Conservation (phyloP, 805 yeast genomes). For the Candida sithepensis region DNA sequence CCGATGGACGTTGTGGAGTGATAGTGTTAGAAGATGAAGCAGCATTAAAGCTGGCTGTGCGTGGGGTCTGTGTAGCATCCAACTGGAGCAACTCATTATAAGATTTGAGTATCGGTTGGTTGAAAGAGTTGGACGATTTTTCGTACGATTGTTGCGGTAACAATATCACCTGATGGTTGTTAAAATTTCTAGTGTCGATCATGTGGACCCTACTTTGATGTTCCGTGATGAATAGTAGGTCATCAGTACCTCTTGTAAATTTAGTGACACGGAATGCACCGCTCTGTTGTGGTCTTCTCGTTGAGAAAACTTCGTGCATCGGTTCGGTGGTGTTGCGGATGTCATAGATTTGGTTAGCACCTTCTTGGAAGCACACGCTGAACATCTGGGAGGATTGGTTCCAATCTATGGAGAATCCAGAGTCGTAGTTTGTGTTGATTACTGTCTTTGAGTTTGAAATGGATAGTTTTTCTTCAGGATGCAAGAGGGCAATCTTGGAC, state of each 20-base stretch:
- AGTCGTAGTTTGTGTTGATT: slow-evolving; percentile 55
- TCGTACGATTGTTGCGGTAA: slow-evolving; percentile 42
- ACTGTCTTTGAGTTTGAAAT: slow-evolving; percentile 33
- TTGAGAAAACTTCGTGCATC: slow-evolving; percentile 52
- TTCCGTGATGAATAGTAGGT: slow-evolving; percentile 72
- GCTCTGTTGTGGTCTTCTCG: slow-evolving; percentile 47
- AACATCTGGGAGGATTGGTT: slow-evolving; percentile 71
- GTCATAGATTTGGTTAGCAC: slow-evolving; percentile 74
- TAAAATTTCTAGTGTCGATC: slow-evolving; percentile 70
- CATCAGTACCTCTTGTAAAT: slow-evolving; percentile 66
- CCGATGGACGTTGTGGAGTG: neutral
- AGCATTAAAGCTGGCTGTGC: neutral
- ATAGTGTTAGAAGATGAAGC: too few species aligned
- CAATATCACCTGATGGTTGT: slow-evolving; percentile 72
- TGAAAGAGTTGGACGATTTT: slow-evolving; percentile 12
- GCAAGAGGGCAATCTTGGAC: slow-evolving; percentile 55
- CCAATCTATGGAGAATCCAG: slow-evolving; percentile 81
- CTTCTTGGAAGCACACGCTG: slow-evolving; percentile 84
- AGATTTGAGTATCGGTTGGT: slow-evolving; percentile 28
- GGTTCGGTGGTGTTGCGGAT: slow-evolving; percentile 57
- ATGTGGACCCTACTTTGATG: slow-evolving; percentile 86
- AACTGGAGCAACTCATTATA: slow-evolving; percentile 25
- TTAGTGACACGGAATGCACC: slow-evolving; percentile 41
- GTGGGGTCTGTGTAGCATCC: slow-evolving; percentile 1
- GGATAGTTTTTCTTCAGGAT: slow-evolving; percentile 34